These are phyloP conservation scores for Canavalia ensiformis DNA, from an alignment of 306 rosid species.

Conservation along the genomic window DNA sequence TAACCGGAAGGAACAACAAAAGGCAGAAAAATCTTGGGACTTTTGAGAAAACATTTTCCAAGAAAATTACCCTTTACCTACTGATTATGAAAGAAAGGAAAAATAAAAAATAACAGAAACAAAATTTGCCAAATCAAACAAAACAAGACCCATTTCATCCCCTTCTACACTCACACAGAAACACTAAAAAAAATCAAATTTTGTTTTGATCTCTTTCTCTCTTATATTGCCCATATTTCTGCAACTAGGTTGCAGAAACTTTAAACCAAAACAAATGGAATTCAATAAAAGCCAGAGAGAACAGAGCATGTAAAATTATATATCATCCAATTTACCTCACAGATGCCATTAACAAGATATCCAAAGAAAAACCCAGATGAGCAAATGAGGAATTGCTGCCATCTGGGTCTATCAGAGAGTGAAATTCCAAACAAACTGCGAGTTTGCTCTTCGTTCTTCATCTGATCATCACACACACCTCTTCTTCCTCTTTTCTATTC, in stretches of 20 bases:
- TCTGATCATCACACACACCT: constrained; percentile 40
- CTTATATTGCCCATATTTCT: neutral
- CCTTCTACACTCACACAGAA: neutral
- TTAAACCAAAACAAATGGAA: constrained; percentile 28
- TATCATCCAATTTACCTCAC: constrained; percentile 67
- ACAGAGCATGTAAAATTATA: constrained; percentile 12
- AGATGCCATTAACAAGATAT: constrained; percentile 89
- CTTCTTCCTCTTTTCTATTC: neutral
- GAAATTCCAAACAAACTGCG: constrained; percentile 93
- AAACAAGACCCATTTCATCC: constrained; percentile 30
- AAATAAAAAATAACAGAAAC: neutral
- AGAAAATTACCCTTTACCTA: constrained; percentile 33
- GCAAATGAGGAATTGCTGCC: constrained; percentile 93
- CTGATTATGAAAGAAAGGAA: neutral
- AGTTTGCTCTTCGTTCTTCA: constrained; percentile 83
- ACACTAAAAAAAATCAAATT: constrained; percentile 8
- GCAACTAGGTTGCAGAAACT: constrained; percentile 35
- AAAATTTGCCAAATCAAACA: constrained; percentile 34
- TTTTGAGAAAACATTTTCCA: constrained; percentile 34
- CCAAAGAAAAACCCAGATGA: constrained; percentile 98
- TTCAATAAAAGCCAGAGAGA: constrained; percentile 32
- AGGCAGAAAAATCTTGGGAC: constrained; percentile 23
- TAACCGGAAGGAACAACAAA: constrained; percentile 38
- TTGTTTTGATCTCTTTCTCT: constrained; percentile 11
- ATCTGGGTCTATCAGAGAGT: constrained; percentile 81